These are phyloP conservation scores for Triadica sebifera DNA, from an alignment of 345 rosid genomes.

Conservation along the genomic window DNA sequence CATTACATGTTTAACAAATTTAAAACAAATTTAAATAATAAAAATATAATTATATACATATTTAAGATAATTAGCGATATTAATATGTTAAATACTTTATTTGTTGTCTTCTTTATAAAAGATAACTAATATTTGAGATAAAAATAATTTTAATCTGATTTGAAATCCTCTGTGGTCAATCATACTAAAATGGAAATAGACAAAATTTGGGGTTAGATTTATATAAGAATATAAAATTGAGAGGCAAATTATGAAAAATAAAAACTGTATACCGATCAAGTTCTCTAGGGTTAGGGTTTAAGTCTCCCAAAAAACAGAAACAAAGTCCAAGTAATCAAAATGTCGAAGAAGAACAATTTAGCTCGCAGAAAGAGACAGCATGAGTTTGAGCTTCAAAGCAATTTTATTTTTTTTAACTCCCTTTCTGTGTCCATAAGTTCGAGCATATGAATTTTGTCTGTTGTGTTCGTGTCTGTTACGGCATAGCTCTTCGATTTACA, in stretches of 20 bases:
- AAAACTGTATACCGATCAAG: neutral
- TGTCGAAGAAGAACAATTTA: slow-evolving; percentile 98
- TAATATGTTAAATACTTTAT: no score
- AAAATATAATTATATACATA: no score
- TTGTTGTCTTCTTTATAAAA: no score
- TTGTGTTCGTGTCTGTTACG: neutral
- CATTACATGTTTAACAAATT: no score
- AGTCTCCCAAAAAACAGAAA: neutral
- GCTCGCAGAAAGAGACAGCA: slow-evolving; percentile 75
- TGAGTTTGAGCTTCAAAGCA: slow-evolving; percentile 82
- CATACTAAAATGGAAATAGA: neutral
- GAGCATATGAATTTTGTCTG: neutral
- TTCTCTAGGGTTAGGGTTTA: slow-evolving; percentile 23
- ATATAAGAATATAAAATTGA: neutral
- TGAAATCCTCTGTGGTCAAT: no score
- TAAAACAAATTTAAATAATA: no score
- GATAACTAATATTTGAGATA: no score
- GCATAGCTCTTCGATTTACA: neutral
- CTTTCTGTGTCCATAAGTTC: no score
- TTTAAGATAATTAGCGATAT: no score
- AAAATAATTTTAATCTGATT: no score
- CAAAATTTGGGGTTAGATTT: neutral
- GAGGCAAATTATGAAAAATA: neutral
- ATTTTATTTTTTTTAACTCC: neutral
- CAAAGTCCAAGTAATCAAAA: slow-evolving; percentile 9